Evolutionary conservation across 768 basidiomycete genomes (phyloP), one percentile per base, ranked within the genome.

Genomic region (Pleurotus cornucopiae): DNA sequence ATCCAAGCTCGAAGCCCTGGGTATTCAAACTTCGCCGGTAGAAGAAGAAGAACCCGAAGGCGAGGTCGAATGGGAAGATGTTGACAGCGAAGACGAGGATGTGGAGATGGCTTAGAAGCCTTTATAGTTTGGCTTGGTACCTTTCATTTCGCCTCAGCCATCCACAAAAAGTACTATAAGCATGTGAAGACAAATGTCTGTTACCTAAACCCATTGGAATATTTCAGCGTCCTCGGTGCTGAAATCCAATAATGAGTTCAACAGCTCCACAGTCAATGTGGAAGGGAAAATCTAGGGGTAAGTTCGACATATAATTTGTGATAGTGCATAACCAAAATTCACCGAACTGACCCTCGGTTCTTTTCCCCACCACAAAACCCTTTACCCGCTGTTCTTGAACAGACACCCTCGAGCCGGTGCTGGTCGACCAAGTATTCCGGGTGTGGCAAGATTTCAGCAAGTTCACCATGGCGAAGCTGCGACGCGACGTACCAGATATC

Each of bases 41-140:
- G 81, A 79, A n/a, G 86, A 79, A 9, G 85, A 79, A 9, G 82
- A 71, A 11, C 82, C 75, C 4, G 81, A 72, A 2, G 81, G 64
- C 11, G 75, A 70, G 4, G 78, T 72, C 4, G 86, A 74, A 20
- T 86, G 82, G 75, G 88, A 84, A 57, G 87, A 85, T 45, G 79
- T 73, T 18, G 83, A 84, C 34, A 82, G 81, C 59, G 81, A 79
- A 26, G 74, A 71, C 37, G 86, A 85, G 59, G 73, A 71, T 0
- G 80, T 60, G 73, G 70, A 11, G 84, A 86, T 62, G 75, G 62
- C 73, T 56, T 84, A 70, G 60, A 51, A 20, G 16, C 16, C 14
- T 53, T 20, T 53, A 37, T 53, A 40, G 37, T 41, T 18, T 58
- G 13, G 41, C 25, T 48, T 25, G 47, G 34, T 23, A 53, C 51